phyloP scores from a whole-genome alignment of 768 basidiomycete genomes.

The Rhodotorula taiwanensis region DNA sequence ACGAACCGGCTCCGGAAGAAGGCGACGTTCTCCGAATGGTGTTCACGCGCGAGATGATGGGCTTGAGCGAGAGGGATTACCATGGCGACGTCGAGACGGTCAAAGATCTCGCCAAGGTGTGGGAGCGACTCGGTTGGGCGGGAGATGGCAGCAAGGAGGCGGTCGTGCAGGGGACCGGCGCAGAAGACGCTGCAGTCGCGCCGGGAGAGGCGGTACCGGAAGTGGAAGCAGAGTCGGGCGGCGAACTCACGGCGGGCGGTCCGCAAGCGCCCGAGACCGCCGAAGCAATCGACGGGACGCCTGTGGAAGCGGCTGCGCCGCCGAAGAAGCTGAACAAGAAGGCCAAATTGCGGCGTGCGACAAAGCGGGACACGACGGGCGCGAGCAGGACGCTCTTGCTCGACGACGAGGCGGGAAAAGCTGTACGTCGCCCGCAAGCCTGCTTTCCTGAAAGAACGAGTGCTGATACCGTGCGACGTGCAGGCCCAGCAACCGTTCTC shows the following conservation, averaged over 20 bases:
- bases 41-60: constrained; percentile 34
- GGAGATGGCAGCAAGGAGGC: neutral
- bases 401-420: constrained; percentile 30
- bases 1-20: neutral
- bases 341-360: neutral
- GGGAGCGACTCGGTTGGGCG: constrained; percentile 8
- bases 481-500: constrained; percentile 28
- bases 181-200: no score
- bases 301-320: neutral
- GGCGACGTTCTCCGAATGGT: constrained; percentile 24
- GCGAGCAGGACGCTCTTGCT: constrained; percentile 20
- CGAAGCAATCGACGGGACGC: no score
- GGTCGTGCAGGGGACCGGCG: no score
- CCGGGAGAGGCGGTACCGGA: no score
- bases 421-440: neutral
- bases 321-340: neutral
- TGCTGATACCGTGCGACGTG: fast-evolving
- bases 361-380: neutral
- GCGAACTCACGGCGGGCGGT: no score
- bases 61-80: constrained; percentile 18
- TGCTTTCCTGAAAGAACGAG: neutral
- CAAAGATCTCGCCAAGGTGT: constrained; percentile 33
- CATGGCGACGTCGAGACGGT: constrained; percentile 21
- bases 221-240: no score
- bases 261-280: no score